Conservation (phyloP, 768 basidiomycete genomes). For the Suillus sp. region DNA sequence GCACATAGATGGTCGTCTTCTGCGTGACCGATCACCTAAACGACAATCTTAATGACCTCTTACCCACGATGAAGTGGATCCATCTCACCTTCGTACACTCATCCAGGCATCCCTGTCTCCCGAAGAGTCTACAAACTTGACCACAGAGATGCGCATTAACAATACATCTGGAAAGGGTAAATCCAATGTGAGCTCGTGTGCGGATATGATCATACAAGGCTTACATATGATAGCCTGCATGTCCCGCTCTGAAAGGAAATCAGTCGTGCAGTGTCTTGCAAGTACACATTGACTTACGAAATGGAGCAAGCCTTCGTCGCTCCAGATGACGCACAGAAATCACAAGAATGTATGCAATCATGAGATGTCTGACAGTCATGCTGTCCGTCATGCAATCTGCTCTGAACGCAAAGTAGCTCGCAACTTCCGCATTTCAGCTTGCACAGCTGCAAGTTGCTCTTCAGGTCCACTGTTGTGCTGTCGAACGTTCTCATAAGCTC, state of each 20-base stretch:
- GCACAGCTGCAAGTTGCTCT: slow-evolving; percentile 50
- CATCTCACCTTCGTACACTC: slow-evolving; percentile 52
- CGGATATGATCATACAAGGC: slow-evolving; percentile 16
- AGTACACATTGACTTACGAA: slow-evolving; percentile 38
- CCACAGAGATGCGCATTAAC: slow-evolving; percentile 57
- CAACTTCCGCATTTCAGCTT: slow-evolving; percentile 49
- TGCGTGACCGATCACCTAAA: slow-evolving; percentile 47
- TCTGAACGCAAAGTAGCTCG: slow-evolving; percentile 49
- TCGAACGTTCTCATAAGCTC: slow-evolving; percentile 48
- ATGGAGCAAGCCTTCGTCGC: slow-evolving; percentile 44
- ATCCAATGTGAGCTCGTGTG: neutral
- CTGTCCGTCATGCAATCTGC: slow-evolving; percentile 43
- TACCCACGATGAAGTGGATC: neutral
- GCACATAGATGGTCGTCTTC: slow-evolving; percentile 57
- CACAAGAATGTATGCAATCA: slow-evolving; percentile 45
- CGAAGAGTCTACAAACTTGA: slow-evolving; percentile 45
- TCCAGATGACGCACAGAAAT: slow-evolving; percentile 40
- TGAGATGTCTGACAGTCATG: slow-evolving; percentile 59
- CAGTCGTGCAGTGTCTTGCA: neutral
- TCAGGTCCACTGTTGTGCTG: slow-evolving; percentile 45
- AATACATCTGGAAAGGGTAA: slow-evolving; percentile 44
- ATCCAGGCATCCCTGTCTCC: slow-evolving; percentile 51
- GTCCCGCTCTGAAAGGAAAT: slow-evolving; percentile 51
- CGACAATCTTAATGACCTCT: neutral
- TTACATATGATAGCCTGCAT: slow-evolving; percentile 54